These are phyloP conservation scores for Tetrapisispora fleetii DNA, from an alignment of 805 yeast species.

Conservation along the genomic window DNA sequence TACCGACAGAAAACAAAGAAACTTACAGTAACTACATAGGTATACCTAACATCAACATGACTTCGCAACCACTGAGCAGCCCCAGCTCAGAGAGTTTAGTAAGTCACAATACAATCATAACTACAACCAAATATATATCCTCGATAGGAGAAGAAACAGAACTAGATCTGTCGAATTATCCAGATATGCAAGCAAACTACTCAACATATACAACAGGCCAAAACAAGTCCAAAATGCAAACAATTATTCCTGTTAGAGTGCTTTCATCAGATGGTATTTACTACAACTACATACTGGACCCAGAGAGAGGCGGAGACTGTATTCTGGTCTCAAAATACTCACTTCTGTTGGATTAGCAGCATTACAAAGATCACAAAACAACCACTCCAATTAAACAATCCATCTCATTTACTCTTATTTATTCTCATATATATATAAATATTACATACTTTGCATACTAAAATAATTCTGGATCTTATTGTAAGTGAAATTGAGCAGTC, in stretches of 20 bases:
- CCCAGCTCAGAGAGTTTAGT: background rate
- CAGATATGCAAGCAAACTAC: slow-evolving; percentile 18
- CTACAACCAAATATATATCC: slow-evolving; percentile 12
- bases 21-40: background rate
- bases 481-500: background rate
- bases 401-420: slow-evolving; percentile 17
- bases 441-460: slow-evolving; percentile 19
- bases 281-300: slow-evolving; percentile 56
- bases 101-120: background rate
- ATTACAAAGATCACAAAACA: background rate
- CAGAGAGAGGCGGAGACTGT: slow-evolving; percentile 58
- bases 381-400: background rate
- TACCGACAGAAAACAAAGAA: slow-evolving; percentile 35
- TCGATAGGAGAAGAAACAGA: slow-evolving; percentile 30
- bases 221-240: slow-evolving; percentile 5
- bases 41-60: background rate
- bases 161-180: slow-evolving; percentile 20
- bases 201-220: slow-evolving; percentile 1
- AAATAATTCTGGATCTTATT: slow-evolving; percentile 46
- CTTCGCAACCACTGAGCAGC: background rate
- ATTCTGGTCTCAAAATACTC: slow-evolving; percentile 63
- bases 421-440: slow-evolving; percentile 28
- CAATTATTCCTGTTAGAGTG: slow-evolving; percentile 43
- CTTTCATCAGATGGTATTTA: slow-evolving; percentile 76
- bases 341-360: slow-evolving; percentile 21